phyloP scores from a whole-genome alignment of 495 filamentous ascomycete species.

The Penicillium soppii region DNA sequence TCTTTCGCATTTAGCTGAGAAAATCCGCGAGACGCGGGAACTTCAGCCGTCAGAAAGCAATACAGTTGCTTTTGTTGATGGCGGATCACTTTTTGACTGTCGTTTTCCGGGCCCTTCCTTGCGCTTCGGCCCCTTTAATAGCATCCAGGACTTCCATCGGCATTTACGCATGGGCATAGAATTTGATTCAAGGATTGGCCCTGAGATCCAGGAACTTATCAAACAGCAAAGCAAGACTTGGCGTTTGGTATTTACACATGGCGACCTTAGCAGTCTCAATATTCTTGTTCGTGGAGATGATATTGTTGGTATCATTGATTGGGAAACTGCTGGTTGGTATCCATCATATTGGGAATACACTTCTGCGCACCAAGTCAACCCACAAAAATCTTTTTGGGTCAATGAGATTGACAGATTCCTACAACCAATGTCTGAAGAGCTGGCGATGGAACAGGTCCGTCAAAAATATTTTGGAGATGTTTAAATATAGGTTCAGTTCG shows the following conservation, averaged over 20 bases:
- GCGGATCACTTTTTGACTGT: constrained; percentile 41
- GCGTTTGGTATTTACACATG: constrained; percentile 40
- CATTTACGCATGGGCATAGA: constrained; percentile 40
- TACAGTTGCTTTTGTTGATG: constrained; percentile 39
- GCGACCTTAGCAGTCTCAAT: constrained; percentile 44
- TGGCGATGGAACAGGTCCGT: constrained; percentile 48
- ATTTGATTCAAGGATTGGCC: constrained; percentile 26
- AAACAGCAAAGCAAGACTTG: constrained; percentile 29
- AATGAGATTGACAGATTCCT: constrained; percentile 50
- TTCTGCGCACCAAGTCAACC: constrained; percentile 48
- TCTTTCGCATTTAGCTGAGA: constrained; percentile 41
- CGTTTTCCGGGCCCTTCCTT: constrained; percentile 30
- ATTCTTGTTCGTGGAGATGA: constrained; percentile 38
- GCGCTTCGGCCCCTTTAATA: constrained; percentile 42
- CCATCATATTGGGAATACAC: constrained; percentile 55
- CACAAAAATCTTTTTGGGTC: constrained; percentile 38
- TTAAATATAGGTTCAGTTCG: too few species aligned
- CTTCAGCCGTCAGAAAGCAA: constrained; percentile 34
- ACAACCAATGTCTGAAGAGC: constrained; percentile 39
- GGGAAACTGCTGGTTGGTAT: constrained; percentile 53
- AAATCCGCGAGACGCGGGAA: constrained; percentile 39
- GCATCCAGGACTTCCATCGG: constrained; percentile 42
- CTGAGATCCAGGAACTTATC: constrained; percentile 40
- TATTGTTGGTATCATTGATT: constrained; percentile 52
- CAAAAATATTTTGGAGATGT: constrained; percentile 35